Evolutionary conservation across 805 yeast genomes (phyloP).

Genomic region (Pichia membranifaciens): DNA sequence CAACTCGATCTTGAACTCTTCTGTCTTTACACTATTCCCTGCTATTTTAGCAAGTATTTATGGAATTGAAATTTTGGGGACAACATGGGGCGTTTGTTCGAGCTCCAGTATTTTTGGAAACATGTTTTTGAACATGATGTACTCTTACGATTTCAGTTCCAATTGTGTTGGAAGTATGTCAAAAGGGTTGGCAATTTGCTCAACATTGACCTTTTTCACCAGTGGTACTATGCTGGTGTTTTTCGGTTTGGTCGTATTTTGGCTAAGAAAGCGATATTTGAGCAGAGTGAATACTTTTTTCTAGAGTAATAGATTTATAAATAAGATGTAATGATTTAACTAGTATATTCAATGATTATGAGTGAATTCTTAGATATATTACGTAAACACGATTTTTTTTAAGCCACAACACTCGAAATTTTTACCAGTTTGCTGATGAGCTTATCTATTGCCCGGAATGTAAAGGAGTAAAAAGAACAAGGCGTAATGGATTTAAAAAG

Average conservation of each 20-base stretch:
- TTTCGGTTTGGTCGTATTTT: slow-evolving; percentile 22
- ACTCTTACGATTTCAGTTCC: slow-evolving; percentile 59
- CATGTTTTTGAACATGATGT: slow-evolving; percentile 50
- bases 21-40: slow-evolving; percentile 80
- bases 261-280: slow-evolving; percentile 21
- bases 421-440: too few relatives aligned
- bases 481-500: too few relatives aligned
- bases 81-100: slow-evolving; percentile 88
- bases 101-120: slow-evolving; percentile 55
- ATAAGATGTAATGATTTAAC: not conserved
- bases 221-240: slow-evolving; percentile 23
- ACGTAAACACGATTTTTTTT: too few relatives aligned
- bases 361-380: too few relatives aligned
- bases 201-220: slow-evolving; percentile 29
- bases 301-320: slow-evolving; percentile 7
- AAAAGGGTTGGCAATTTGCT: slow-evolving; percentile 26
- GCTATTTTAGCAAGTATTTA: slow-evolving; percentile 76
- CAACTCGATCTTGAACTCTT: slow-evolving; percentile 50
- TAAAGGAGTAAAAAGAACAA: too few relatives aligned
- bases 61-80: slow-evolving; percentile 85
- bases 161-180: slow-evolving; percentile 23
- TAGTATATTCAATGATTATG: not conserved
- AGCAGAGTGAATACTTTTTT: slow-evolving; percentile 24
- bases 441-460: too few relatives aligned
- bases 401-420: too few relatives aligned